Base-by-base conservation (phyloP, 2,329 filamentous ascomycete species). In the Paecilomyces formosus region DNA sequence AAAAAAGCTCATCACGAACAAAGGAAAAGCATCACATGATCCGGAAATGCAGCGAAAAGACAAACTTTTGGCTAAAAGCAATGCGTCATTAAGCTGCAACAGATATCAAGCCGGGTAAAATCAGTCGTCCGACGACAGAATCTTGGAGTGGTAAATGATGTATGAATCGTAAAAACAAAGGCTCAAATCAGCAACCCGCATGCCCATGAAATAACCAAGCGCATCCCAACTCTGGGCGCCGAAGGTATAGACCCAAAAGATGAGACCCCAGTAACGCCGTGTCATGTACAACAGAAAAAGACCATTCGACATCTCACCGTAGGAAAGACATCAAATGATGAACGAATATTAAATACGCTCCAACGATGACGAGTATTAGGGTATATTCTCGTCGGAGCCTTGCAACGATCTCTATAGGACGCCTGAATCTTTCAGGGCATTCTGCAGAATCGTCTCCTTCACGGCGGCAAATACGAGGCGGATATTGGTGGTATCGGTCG, bases 401-500 rank as follows among this genome's bases (percentile, higher is more conserved):
- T 30, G 28, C 5, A 18, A 30, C 26, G 53, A 33, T n/a, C 13
- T 15, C 53, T 63, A 92, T 68, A 99, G 85, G 74, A 99, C 97
- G 66, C 94, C 94, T 22, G 94, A 97, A 75, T 99, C 94, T 78
- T 96, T 97, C 66, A 99, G 84, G 54, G 94, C 94, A 74, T 99
- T 99, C 76, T 97, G 96, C 66, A 99, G 79, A 70, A 99, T 99
- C 33, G 94, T 99, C 78, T 99, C 94, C 75, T 99, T 99, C 61
- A 99, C 94, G 8, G 94, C 94, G 33, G 93, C 94, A 76, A 99
- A 99, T 54, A 99, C 94, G 39, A 99, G 84, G 64, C 94, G 90
- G 69, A 99, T 97, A 71, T 99, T 99, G 56, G 92, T 97, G 3
- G 94, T 99, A 74, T 99, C 94, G 63, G 94, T 99, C 53, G 94